Percentiles rank a stretch among this genome's conserved stretches.
Evolutionary conservation across 164 flowering plant species (phyloP).

Genomic region (Taxillus chinensis): DNA sequence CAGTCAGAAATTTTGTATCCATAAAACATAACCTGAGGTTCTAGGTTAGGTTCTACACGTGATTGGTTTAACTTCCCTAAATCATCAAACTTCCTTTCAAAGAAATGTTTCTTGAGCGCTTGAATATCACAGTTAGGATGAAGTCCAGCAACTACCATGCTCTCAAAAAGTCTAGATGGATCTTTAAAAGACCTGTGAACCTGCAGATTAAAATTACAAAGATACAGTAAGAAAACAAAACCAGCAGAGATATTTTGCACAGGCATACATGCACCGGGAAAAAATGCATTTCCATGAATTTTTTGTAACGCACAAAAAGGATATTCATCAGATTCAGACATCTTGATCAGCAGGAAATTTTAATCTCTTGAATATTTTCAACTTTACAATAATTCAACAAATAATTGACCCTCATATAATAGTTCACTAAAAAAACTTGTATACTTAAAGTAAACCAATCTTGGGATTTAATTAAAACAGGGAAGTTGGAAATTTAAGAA

Average conservation of each 20-base stretch:
- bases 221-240: background rate
- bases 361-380: no score
- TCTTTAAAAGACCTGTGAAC: constrained; percentile 72
- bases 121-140: constrained; percentile 76
- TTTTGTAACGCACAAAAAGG: no score
- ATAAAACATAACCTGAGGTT: constrained; percentile 70
- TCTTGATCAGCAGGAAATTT: no score
- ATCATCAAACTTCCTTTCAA: constrained; percentile 57
- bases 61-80: constrained; percentile 56
- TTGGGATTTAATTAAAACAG: no score
- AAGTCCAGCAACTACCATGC: constrained; percentile 97
- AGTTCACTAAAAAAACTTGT: no score
- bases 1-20: background rate
- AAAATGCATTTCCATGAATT: no score
- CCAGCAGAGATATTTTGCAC: background rate
- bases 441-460: no score
- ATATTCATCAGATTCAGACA: no score
- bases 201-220: constrained; percentile 30
- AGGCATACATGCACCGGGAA: no score
- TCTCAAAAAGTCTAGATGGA: constrained; percentile 91
- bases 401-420: no score
- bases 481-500: no score
- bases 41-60: constrained; percentile 69
- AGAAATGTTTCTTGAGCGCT: constrained; percentile 51
- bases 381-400: no score